Evolutionary conservation across 179 eudicot species (phyloP), one percentile per base, ranked within the genome.

Genomic region (Corrigiola litoralis): DNA sequence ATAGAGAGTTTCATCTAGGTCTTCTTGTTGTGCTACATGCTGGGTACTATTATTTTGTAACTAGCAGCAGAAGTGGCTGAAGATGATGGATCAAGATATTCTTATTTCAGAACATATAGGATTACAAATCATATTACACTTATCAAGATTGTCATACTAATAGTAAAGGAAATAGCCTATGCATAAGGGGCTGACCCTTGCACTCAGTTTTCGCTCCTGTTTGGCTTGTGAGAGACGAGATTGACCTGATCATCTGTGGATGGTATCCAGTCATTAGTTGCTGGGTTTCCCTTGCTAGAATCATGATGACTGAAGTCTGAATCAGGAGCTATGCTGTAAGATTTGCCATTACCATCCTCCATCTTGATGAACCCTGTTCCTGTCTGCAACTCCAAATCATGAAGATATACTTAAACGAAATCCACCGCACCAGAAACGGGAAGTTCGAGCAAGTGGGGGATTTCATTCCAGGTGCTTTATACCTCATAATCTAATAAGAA

Each of bases 211-310:
- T 86, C 97, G 47, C 97, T 91, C 73, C 96, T 83, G 46, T 45
- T 75, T 32, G 96, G 97, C 75, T 88, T 91, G 63, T 59, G 80
- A 27, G 86, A 79, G 29, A 32, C 73, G 2, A 61, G 46, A 63
- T 42, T 60, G 9, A 17, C 83, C 85, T 20, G 65, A 37, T 74
- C 74, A 62, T 69, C 70, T 32, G 71, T 33, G 46, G 84, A 75
- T 3, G 99, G 99, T 57, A 84, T 79, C 99, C 99, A 90, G 50
- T 94, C 99, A 75, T 94, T 94, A 27, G 99, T 90, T 24, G 99
- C 97, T 2, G 99, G 99, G 65, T 94, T 94, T 41, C 90, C 92
- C 50, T 72, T 81, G 75, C 65, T 57, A 36, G 84, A 58, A 66
- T 70, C 77, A 17, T 86, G 89, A 57, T 62, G 64, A 61, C 31